Base-by-base conservation (phyloP, 169 alveolate species). In the Cryptosporidium baileyi region DNA sequence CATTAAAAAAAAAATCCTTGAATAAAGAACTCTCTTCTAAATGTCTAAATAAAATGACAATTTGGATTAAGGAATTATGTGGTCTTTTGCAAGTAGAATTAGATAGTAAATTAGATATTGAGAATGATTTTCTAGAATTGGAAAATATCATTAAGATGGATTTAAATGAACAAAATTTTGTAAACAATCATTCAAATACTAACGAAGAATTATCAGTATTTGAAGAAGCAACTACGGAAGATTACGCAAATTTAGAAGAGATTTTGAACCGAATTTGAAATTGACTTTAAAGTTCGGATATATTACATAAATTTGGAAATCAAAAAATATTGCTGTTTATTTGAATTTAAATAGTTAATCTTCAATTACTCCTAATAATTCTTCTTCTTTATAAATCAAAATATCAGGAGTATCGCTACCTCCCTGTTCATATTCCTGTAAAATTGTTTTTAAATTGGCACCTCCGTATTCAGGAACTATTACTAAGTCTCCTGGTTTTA, bases 391-490 rank as follows among this genome's bases (percentile, higher is more conserved):
- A 43, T 74, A 74, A 52, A 74, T 51, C 7, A 74, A 13, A 9
- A 74, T 2, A 49, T 74, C 85, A 24, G 49, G 32, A 8, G n/a
- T 17, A 2, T 51, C 63, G 13, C 40, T 9, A 9, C 62, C 22
- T 9, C 15, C 15, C 15, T 43, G 51, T 9, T 61, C 52, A 47
- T 38, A 5, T 54, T 74, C 67, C 28, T 19, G 45, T 24, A 2
- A 36, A 36, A 74, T 8, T 32, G 28, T 34, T 54, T 74, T 43
- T 9, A 59, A 32, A 22, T 7, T n/a, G 15, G 54, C 22, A 15
- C 85, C 85, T 28, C 74, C 74, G 6, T 52, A 54, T 74, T 74
- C 67, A 1, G 85, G 85, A 24, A 43, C 67, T 32, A 74, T 22
- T 19, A 74, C 85, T 15, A 51, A 22, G 26, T 74, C 85, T 22